Conservation (phyloP, 768 basidiomycete genomes). For the Russula virescens region DNA sequence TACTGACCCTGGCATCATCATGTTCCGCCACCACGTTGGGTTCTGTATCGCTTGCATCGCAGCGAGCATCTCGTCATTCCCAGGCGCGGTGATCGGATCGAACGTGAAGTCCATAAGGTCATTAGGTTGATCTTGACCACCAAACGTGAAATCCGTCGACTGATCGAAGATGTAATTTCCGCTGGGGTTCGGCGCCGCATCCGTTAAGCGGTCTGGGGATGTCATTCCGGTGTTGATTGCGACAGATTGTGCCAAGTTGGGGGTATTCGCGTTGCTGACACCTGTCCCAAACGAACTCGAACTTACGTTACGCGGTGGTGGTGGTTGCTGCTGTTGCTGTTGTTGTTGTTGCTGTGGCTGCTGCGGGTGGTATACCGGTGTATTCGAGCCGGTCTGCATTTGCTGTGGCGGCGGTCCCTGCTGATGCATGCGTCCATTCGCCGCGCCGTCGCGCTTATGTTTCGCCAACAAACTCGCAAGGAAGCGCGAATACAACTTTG, state of each 20-base stretch:
- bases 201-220: not conserved
- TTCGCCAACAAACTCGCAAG: slow-evolving; percentile 62
- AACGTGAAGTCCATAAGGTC: slow-evolving; percentile 19
- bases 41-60: slow-evolving; percentile 70
- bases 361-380: slow-evolving; percentile 6
- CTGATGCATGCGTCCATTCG: slow-evolving; percentile 12
- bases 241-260: not conserved
- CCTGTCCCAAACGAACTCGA: not conserved
- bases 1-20: slow-evolving; percentile 80
- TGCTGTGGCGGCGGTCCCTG: slow-evolving; percentile 21
- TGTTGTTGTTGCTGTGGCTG: not conserved
- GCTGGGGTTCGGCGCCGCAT: not conserved
- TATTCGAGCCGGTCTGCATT: not conserved
- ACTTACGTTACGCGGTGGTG: not conserved
- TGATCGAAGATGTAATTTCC: slow-evolving; percentile 6
- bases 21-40: slow-evolving; percentile 65
- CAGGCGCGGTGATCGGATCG: slow-evolving; percentile 6
- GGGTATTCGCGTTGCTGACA: not conserved
- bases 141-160: slow-evolving; percentile 10
- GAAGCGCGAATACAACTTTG: slow-evolving; percentile 76
- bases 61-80: slow-evolving; percentile 50
- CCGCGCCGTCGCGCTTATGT: slow-evolving; percentile 29
- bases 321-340: not conserved
- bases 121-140: not conserved
- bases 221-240: not conserved